phyloP scores from a whole-genome alignment of 1,139 yeast species.

The Sugiyamaella castrensis region DNA sequence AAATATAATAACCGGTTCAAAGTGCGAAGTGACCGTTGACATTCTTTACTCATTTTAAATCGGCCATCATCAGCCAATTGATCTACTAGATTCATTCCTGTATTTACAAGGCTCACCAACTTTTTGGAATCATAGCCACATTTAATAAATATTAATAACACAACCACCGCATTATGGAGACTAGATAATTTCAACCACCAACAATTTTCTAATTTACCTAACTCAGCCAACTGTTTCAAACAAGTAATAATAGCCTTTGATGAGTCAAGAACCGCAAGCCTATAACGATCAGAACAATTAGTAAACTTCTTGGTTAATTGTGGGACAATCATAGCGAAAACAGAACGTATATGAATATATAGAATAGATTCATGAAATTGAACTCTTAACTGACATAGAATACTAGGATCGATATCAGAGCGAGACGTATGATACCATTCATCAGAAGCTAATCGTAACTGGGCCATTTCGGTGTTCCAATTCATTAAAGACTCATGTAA shows the following conservation, averaged over 20 bases:
- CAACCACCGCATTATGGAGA: constrained; percentile 49
- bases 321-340: constrained; percentile 21
- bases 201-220: constrained; percentile 39
- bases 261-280: constrained; percentile 21
- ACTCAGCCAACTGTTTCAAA: constrained; percentile 36
- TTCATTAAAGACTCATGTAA: constrained; percentile 14
- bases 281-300: constrained; percentile 17
- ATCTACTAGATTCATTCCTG: constrained; percentile 37
- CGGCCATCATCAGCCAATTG: constrained; percentile 43
- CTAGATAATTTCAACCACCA: constrained; percentile 54
- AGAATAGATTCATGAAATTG: constrained; percentile 24
- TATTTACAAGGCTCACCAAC: constrained; percentile 25
- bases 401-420: constrained; percentile 18
- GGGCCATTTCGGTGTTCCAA: constrained; percentile 17
- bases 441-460: constrained; percentile 11
- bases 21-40: constrained; percentile 62
- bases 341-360: constrained; percentile 21
- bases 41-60: constrained; percentile 59
- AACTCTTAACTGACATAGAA: constrained; percentile 20
- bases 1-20: constrained; percentile 52
- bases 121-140: constrained; percentile 35
- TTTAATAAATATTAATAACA: constrained; percentile 47
- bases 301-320: constrained; percentile 16
- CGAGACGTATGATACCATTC: not conserved
- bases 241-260: constrained; percentile 32